These are phyloP conservation scores for Calonectria leucothoes DNA, from an alignment of 2,329 filamentous ascomycete species.

Conservation along the genomic window DNA sequence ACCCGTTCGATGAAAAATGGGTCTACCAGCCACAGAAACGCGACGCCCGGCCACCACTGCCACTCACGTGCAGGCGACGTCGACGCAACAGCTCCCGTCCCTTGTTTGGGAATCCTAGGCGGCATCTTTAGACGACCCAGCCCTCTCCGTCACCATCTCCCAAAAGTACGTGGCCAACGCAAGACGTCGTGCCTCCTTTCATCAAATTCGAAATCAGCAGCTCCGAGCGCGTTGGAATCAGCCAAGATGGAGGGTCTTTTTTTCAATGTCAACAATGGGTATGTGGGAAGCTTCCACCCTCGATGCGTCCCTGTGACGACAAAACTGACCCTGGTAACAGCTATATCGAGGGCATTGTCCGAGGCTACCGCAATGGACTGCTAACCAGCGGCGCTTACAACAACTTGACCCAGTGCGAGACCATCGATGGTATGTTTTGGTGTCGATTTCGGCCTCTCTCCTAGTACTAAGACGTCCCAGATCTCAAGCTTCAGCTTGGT, in stretches of 20 bases:
- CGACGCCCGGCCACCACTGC: constrained; percentile 16
- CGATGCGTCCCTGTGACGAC: constrained; percentile 33
- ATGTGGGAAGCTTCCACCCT: constrained; percentile 45
- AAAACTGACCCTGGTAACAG: constrained; percentile 60
- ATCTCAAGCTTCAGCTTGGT: constrained; percentile 97
- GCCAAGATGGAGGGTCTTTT: constrained; percentile 87
- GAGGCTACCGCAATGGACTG: constrained; percentile 94
- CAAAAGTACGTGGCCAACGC: constrained; percentile 17
- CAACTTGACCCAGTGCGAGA: constrained; percentile 98
- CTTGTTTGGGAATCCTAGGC: constrained; percentile 41
- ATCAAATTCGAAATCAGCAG: constrained; percentile 13
- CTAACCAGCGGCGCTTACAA: constrained; percentile 91
- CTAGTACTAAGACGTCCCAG: constrained; percentile 58
- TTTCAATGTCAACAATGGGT: constrained; percentile 96
- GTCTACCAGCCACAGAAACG: not conserved
- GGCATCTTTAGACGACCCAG: constrained; percentile 38
- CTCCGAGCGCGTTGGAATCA: constrained; percentile 2
- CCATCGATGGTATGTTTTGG: constrained; percentile 82
- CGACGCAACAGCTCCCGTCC: constrained; percentile 32
- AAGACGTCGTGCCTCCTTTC: constrained; percentile 16
- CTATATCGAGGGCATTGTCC: constrained; percentile 97
- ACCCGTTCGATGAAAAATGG: not conserved
- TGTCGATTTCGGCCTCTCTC: not conserved
- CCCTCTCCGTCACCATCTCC: constrained; percentile 28
- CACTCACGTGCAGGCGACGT: constrained; percentile 44